A percentile compares a stretch with the other conserved stretches of the same genome.
These are phyloP conservation scores for Uronychia setigera DNA, from an alignment of 73 alveolate genomes.

Conservation along the genomic window DNA sequence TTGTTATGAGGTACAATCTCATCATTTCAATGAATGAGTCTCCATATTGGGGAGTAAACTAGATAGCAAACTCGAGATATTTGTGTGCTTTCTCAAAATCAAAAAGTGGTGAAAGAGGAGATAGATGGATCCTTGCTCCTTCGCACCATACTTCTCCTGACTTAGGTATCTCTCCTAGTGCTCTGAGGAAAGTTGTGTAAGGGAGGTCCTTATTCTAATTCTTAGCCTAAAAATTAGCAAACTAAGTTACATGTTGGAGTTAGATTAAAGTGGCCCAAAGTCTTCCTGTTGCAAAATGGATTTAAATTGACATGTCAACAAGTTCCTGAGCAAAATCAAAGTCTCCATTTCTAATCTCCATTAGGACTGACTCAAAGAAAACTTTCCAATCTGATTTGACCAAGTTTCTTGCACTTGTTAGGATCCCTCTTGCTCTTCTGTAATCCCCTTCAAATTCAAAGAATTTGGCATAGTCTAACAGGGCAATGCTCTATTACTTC, in stretches of 20 bases:
- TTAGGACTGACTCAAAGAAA: constrained; percentile 61
- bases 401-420: constrained; percentile 32
- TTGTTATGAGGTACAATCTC: constrained; percentile 37
- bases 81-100: constrained; percentile 61
- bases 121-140: constrained; percentile 73
- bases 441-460: constrained; percentile 54
- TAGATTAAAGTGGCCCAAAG: constrained; percentile 76
- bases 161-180: constrained; percentile 70
- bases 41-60: constrained; percentile 81
- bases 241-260: constrained; percentile 31
- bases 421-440: constrained; percentile 40
- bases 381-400: constrained; percentile 68
- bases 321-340: constrained; percentile 50
- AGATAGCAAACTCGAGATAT: constrained; percentile 71
- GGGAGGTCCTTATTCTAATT: constrained; percentile 27
- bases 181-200: constrained; percentile 39
- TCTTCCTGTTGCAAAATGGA: constrained; percentile 73
- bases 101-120: constrained; percentile 50
- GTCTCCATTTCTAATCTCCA: constrained; percentile 62
- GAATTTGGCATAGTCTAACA: constrained; percentile 69
- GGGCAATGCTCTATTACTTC: constrained; percentile 61
- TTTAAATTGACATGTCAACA: constrained; percentile 52
- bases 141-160: constrained; percentile 88
- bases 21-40: constrained; percentile 71
- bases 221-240: constrained; percentile 25